These are phyloP conservation scores for Linaria vulgaris DNA, from an alignment of 257 asterid species.

Conservation along the genomic window DNA sequence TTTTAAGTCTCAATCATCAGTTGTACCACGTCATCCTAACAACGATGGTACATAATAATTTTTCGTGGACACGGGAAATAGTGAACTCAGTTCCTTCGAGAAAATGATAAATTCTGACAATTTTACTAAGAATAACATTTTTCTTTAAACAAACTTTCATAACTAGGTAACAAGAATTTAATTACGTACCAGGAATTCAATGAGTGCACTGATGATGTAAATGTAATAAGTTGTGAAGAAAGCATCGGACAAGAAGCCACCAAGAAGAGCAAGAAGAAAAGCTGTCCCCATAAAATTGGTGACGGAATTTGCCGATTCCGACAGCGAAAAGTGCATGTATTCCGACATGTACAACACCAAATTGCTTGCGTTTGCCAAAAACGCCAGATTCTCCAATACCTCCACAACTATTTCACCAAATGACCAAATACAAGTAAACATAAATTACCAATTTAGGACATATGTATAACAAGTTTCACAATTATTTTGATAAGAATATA, in stretches of 20 bases:
- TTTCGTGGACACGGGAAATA: too few relatives aligned
- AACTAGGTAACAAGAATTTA: not conserved
- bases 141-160: not conserved
- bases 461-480: too few relatives aligned
- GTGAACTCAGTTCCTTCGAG: too few relatives aligned
- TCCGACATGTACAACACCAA: conserved; percentile 64
- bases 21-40: too few relatives aligned
- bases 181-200: conserved; percentile 64
- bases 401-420: conserved; percentile 67
- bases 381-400: conserved; percentile 88
- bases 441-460: not conserved
- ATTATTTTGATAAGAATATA: too few relatives aligned
- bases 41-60: too few relatives aligned
- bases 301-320: conserved; percentile 73
- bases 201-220: conserved; percentile 54
- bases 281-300: conserved; percentile 97
- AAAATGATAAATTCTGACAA: too few relatives aligned
- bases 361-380: conserved; percentile 85
- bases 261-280: conserved; percentile 77
- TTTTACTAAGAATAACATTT: too few relatives aligned
- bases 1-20: too few relatives aligned
- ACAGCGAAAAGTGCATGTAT: conserved; percentile 79
- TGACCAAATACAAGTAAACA: not conserved
- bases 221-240: conserved; percentile 65
- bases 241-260: conserved; percentile 91